Conservation (phyloP, 2,329 filamentous ascomycete genomes). For the Pestalotiopsis sp. region DNA sequence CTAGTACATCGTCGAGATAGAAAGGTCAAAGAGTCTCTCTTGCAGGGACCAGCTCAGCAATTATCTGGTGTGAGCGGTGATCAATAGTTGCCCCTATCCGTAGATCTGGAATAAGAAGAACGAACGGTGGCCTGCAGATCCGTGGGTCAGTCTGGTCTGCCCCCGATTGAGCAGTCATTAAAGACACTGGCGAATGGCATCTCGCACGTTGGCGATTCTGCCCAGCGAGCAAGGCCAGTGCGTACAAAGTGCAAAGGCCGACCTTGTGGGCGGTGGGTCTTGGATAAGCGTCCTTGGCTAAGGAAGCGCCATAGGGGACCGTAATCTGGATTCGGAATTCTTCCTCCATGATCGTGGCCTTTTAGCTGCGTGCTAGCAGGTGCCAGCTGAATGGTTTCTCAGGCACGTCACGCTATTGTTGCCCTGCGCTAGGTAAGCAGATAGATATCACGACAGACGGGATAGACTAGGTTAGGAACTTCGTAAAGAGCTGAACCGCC, state of each 20-base stretch:
- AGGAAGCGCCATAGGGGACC: background rate
- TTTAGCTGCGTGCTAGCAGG: background rate
- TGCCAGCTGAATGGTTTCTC: background rate
- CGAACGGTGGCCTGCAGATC: background rate
- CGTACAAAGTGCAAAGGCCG: background rate
- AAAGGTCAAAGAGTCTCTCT: background rate
- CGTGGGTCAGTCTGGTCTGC: background rate
- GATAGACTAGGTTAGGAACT: background rate
- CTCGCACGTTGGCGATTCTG: background rate
- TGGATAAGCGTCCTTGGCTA: background rate
- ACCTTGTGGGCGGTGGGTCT: background rate
- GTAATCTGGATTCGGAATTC: background rate
- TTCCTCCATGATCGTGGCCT: background rate
- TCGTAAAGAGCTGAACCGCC: background rate
- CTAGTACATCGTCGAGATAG: background rate
- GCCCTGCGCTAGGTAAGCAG: background rate
- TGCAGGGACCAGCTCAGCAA: background rate
- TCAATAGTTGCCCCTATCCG: constrained; percentile 1
- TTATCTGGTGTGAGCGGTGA: background rate
- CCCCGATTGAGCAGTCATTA: background rate
- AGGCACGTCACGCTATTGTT: background rate
- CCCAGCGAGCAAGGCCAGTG: background rate
- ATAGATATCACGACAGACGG: background rate
- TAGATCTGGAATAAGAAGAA: constrained; percentile 2
- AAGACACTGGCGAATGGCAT: background rate